A percentile compares a stretch with the other conserved stretches of the same genome.
These are phyloP conservation scores for Ramichloridium luteum DNA, from an alignment of 2,329 filamentous ascomycete species.

Conservation along the genomic window DNA sequence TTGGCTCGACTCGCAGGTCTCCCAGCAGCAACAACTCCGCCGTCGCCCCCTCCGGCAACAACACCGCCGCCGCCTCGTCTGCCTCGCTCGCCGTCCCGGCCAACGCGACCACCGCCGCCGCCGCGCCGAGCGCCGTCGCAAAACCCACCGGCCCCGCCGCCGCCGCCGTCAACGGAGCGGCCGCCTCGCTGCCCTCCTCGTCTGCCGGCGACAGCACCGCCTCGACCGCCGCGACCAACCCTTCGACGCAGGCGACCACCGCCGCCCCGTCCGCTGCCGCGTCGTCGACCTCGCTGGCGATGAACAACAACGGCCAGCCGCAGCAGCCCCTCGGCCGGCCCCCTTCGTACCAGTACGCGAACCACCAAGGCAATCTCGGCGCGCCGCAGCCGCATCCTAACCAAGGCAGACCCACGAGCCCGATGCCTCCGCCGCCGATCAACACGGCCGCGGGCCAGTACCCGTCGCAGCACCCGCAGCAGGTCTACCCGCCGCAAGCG, in stretches of 20 bases:
- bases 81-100: conserved; percentile 19
- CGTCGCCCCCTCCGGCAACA: conserved; percentile 53
- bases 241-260: conserved; percentile 12
- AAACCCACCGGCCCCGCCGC: conserved; percentile 23
- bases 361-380: conserved; percentile 26
- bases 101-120: conserved; percentile 14
- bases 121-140: conserved; percentile 24
- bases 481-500: conserved; percentile 30
- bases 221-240: conserved; percentile 17
- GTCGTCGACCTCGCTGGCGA: conserved; percentile 41
- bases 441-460: conserved; percentile 39
- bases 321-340: conserved; percentile 44
- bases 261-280: conserved; percentile 27
- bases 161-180: conserved; percentile 6
- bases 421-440: conserved; percentile 34
- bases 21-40: conserved; percentile 34
- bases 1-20: conserved; percentile 67
- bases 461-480: conserved; percentile 32
- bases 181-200: conserved; percentile 10
- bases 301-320: conserved; percentile 32
- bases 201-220: conserved; percentile 23
- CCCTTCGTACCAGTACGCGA: conserved; percentile 50
- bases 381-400: conserved; percentile 27
- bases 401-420: conserved; percentile 36
- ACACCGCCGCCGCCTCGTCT: conserved; percentile 28